Conservation (phyloP, 2,329 filamentous ascomycete genomes). For the Neonectria neomacrospora region DNA sequence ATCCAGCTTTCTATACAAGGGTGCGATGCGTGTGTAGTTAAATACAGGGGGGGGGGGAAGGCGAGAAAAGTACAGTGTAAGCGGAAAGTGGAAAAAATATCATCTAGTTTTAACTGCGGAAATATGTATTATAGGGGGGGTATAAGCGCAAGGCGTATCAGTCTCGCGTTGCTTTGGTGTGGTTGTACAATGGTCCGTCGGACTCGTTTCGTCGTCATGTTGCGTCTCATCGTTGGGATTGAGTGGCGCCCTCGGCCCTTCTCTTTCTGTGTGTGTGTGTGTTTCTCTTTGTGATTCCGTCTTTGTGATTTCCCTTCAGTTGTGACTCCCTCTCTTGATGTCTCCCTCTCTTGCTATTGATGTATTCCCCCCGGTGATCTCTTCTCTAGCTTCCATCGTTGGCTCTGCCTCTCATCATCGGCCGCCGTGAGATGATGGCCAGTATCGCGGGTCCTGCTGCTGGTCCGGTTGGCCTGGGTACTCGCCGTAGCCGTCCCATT, state of each 20-base stretch:
- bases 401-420: background rate
- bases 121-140: slow-evolving; percentile 11
- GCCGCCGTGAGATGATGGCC: background rate
- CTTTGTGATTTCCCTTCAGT: background rate
- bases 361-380: background rate
- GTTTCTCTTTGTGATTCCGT: background rate
- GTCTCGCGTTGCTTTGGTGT: background rate
- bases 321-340: background rate
- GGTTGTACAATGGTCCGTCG: background rate
- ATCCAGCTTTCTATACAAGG: slow-evolving; percentile 13
- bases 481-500: slow-evolving; percentile 37
- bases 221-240: background rate
- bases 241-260: background rate
- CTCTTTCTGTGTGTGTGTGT: background rate
- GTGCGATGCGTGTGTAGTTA: slow-evolving; percentile 7
- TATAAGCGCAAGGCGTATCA: slow-evolving; percentile 9
- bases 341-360: background rate
- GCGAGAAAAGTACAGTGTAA: background rate
- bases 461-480: slow-evolving; percentile 39
- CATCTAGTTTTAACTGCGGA: background rate
- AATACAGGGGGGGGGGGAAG: slow-evolving; percentile 11
- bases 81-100: background rate
- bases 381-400: background rate
- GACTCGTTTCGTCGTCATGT: background rate
- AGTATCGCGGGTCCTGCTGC: slow-evolving; percentile 28